Evolutionary conservation across 768 basidiomycete species (phyloP).

Genomic region (Mycena kentingensis): DNA sequence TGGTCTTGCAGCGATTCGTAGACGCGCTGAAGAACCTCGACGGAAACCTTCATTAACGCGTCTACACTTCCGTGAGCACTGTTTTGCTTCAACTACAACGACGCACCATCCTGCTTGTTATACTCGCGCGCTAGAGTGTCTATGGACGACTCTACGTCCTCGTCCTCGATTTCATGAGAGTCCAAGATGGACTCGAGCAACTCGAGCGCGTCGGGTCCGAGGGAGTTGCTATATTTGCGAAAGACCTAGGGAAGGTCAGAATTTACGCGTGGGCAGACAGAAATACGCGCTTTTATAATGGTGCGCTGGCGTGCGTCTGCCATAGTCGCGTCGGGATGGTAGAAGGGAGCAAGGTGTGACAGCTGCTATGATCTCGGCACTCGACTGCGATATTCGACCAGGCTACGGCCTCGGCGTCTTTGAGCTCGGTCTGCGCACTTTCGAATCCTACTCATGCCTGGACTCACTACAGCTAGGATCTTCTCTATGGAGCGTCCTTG

Average conservation of each 20-base stretch:
- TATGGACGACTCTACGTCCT: conserved; percentile 71
- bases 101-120: conserved; percentile 82
- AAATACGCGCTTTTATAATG: conserved; percentile 46
- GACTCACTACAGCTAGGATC: conserved; percentile 47
- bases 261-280: neutral
- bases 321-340: conserved; percentile 32
- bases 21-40: conserved; percentile 66
- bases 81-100: neutral
- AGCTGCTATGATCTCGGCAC: conserved; percentile 57
- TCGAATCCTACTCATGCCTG: neutral
- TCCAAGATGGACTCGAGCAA: conserved; percentile 73
- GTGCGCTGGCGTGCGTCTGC: conserved; percentile 48
- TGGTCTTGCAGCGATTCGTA: conserved; percentile 75
- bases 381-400: conserved; percentile 77
- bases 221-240: conserved; percentile 84
- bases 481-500: conserved; percentile 78
- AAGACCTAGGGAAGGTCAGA: conserved; percentile 57
- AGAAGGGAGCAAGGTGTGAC: neutral
- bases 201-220: conserved; percentile 75
- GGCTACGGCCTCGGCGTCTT: conserved; percentile 78
- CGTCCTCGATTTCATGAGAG: conserved; percentile 67
- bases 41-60: conserved; percentile 80
- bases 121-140: conserved; percentile 86
- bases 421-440: conserved; percentile 56
- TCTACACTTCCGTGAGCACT: conserved; percentile 41